Conservation (phyloP, 352 stramenopile species). For the Phytopythium vexans region DNA sequence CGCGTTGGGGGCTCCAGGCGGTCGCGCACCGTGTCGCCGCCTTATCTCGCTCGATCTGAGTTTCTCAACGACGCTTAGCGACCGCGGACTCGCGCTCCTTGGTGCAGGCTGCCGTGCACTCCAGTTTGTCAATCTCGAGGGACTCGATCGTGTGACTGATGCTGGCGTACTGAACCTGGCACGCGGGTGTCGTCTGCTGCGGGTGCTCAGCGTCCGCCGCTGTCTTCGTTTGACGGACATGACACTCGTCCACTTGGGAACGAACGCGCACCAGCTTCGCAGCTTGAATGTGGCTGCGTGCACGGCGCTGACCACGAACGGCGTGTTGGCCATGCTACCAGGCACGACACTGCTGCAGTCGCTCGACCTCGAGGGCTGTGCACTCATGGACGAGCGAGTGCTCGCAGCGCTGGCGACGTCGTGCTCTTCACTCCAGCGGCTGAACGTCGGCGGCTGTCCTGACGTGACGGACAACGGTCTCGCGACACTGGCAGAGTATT, state of each 20-base stretch:
- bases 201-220: conserved; percentile 56
- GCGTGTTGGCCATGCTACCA: conserved; percentile 39
- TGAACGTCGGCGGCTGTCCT: conserved; percentile 73
- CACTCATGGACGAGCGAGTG: conserved; percentile 68
- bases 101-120: conserved; percentile 43
- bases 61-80: conserved; percentile 51
- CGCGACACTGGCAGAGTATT: conserved; percentile 55
- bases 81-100: conserved; percentile 53
- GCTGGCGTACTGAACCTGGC: conserved; percentile 42
- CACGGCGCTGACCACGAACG: not conserved
- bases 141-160: conserved; percentile 51
- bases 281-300: not conserved
- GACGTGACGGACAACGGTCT: conserved; percentile 77
- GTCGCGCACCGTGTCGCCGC: conserved; percentile 53
- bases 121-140: conserved; percentile 78
- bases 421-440: conserved; percentile 54
- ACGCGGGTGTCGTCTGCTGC: conserved; percentile 44
- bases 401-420: conserved; percentile 46
- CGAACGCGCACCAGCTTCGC: conserved; percentile 41
- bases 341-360: conserved; percentile 55
- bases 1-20: conserved; percentile 54
- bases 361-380: conserved; percentile 66
- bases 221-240: conserved; percentile 61
- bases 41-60: conserved; percentile 71
- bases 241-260: conserved; percentile 43